Conservation (phyloP, 2,329 filamentous ascomycete genomes). For the Coleophoma eucalyptorum region DNA sequence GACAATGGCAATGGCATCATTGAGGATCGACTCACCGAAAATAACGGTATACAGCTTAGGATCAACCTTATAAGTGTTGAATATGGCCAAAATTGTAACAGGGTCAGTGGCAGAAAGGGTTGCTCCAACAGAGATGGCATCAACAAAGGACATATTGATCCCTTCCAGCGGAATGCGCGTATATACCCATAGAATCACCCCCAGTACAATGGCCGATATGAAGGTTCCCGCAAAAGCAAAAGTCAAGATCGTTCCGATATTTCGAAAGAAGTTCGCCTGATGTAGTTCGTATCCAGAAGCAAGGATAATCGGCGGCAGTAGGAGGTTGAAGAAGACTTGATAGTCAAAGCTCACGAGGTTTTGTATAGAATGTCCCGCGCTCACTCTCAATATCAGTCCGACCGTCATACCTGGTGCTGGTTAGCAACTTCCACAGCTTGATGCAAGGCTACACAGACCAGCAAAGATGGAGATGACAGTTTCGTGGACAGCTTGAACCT, state of each 20-base stretch:
- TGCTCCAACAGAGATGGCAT: slow-evolving; percentile 93
- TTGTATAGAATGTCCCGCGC: slow-evolving; percentile 77
- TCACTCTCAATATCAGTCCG: slow-evolving; percentile 80
- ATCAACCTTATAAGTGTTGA: slow-evolving; percentile 99
- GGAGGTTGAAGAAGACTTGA: slow-evolving; percentile 98
- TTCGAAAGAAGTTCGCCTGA: slow-evolving; percentile 98
- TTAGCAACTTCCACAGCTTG: slow-evolving; percentile 3
- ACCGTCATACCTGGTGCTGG: slow-evolving; percentile 78
- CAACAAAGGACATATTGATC: slow-evolving; percentile 83
- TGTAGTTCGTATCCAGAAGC: slow-evolving; percentile 96
- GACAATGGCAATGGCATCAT: slow-evolving; percentile 97
- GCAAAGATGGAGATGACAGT: slow-evolving; percentile 98
- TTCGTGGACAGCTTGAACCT: slow-evolving; percentile 96
- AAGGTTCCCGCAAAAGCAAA: slow-evolving; percentile 98
- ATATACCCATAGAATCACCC: slow-evolving; percentile 83
- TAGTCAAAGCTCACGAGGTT: slow-evolving; percentile 95
- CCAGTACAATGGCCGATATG: slow-evolving; percentile 92
- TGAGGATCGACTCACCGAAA: slow-evolving; percentile 96
- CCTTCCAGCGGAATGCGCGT: slow-evolving; percentile 82
- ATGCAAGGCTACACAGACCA: slow-evolving; percentile 47
- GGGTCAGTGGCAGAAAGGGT: slow-evolving; percentile 96
- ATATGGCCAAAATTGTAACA: slow-evolving; percentile 96
- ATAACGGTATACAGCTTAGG: slow-evolving; percentile 98
- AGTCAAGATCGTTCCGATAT: slow-evolving; percentile 94
- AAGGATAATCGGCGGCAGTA: slow-evolving; percentile 97